Conservation (phyloP, 176 grass and related monocot genomes). For the Areca catechu region DNA sequence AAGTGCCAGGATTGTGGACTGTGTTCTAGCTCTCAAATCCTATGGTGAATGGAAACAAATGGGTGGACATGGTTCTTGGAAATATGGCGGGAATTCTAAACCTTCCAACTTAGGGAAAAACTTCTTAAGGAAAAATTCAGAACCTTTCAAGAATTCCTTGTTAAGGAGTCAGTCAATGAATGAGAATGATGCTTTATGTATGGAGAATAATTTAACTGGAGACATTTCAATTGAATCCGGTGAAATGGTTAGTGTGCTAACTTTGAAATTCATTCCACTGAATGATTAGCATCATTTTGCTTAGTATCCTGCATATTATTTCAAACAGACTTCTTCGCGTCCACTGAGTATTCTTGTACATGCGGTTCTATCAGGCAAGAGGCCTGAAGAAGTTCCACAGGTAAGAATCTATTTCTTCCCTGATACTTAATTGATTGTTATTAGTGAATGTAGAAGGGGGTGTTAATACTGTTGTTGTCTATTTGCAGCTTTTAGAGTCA, state of each 20-base stretch:
- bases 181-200: constrained; percentile 38
- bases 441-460: no score
- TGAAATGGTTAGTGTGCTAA: constrained; percentile 54
- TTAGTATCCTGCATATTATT: constrained; percentile 18
- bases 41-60: constrained; percentile 94
- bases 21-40: constrained; percentile 81
- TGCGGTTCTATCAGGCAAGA: constrained; percentile 75
- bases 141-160: constrained; percentile 36
- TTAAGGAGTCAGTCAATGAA: constrained; percentile 67
- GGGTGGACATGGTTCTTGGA: constrained; percentile 77
- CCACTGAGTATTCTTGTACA: constrained; percentile 80
- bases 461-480: constrained; percentile 2
- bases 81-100: constrained; percentile 77
- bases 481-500: constrained; percentile 77
- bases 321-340: constrained; percentile 52
- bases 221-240: constrained; percentile 40
- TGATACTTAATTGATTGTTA: neutral
- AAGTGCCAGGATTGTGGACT: constrained; percentile 86
- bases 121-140: constrained; percentile 70
- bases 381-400: constrained; percentile 94
- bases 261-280: constrained; percentile 7
- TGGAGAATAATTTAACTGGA: constrained; percentile 40
- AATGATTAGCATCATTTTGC: constrained; percentile 10
- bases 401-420: constrained; percentile 31
- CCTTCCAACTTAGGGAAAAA: constrained; percentile 51